Base-by-base conservation (phyloP, 768 basidiomycete species). In the Trametes cinnabarina region DNA sequence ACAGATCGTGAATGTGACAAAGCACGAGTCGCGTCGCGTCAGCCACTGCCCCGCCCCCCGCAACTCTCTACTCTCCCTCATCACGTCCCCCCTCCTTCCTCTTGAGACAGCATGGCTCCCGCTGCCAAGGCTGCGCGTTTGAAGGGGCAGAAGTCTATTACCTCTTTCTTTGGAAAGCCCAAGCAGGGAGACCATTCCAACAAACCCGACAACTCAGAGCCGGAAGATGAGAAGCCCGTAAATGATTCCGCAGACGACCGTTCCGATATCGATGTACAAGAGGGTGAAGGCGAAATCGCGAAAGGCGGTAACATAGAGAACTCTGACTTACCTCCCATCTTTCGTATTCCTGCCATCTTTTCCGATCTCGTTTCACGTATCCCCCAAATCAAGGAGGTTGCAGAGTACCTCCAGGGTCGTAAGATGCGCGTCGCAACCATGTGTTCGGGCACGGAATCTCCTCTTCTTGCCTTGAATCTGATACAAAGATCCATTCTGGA, bases 381-480 rank as follows among this genome's bases (percentile, higher is more conserved):
- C 39, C 82, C 88, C 12, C 75, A 84, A 52, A 83, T 92, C 61
- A 82, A 84, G 66, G 74, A 75, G 2, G 84, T 92, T 40, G 86
- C 82, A 17, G 77, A 86, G 63, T 86, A 78, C 43, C 73, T 92
- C 47, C 72, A 79, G 57, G 93, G 94, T 2, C 83, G 94, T 57
- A 93, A 90, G 66, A 77, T 98, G 70, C 89, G 94, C 71, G 84
- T 98, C 58, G 95, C 94, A 4, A 98, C 95, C 11, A 98, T 98
- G 95, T 97, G 90, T 73, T 96, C 94, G 40, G 95, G 95, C 23
- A 98, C 95, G 6, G 95, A 98, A 68, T 93, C 92, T 2, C 95
- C 95, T 49, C 81, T 98, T 22, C 85, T 97, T 34, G 95, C 95
- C 14, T 78, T 98, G 44, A 87, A 90, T 28, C 74, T 95, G 59